These are phyloP conservation scores for Sesbania bispinosa DNA, from an alignment of 306 rosid species.

Conservation along the genomic window DNA sequence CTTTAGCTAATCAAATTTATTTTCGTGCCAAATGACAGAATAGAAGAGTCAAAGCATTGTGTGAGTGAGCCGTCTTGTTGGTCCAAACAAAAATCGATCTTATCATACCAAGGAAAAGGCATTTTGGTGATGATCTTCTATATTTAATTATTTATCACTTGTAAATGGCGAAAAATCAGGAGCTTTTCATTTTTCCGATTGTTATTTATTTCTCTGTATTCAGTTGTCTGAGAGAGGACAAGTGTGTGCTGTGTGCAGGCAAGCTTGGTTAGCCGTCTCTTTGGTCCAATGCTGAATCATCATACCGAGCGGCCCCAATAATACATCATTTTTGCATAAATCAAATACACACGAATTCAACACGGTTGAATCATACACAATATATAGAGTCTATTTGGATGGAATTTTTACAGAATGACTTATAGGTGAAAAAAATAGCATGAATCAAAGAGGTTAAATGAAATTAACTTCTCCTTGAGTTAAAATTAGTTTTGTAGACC, in stretches of 20 bases:
- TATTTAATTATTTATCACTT: neutral
- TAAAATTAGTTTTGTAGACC: too few relatives aligned
- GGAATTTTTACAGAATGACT: too few relatives aligned
- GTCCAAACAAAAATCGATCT: neutral
- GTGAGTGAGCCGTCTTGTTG: constrained; percentile 16
- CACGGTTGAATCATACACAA: neutral
- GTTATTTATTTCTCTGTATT: neutral
- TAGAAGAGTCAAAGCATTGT: neutral
- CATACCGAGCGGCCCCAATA: neutral
- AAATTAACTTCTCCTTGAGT: too few relatives aligned
- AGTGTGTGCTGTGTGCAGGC: constrained; percentile 3
- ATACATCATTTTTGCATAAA: too few relatives aligned
- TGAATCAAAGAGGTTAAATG: too few relatives aligned
- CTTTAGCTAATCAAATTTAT: neutral
- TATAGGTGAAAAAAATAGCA: too few relatives aligned
- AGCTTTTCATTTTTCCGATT: neutral
- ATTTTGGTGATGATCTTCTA: neutral
- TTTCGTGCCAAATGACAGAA: neutral
- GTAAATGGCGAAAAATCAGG: neutral
- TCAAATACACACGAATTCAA: neutral
- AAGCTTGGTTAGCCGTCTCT: constrained; percentile 21
- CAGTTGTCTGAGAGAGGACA: constrained; percentile 2
- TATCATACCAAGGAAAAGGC: neutral
- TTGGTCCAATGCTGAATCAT: constrained; percentile 14
- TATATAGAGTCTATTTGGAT: too few relatives aligned